Conservation (phyloP, 1,284 basidiomycete genomes). For the Melampsora larici-populina region DNA sequence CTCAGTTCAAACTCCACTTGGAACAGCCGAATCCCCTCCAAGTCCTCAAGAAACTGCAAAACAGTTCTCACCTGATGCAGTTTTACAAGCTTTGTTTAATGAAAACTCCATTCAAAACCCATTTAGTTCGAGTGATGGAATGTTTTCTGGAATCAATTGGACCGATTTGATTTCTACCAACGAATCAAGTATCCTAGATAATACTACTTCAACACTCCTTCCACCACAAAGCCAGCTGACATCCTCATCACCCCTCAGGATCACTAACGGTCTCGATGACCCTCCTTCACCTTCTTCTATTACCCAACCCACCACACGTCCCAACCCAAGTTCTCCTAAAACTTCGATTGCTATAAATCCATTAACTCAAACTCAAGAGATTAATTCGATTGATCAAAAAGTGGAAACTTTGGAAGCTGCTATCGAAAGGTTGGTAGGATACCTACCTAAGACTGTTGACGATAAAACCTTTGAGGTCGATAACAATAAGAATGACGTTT, state of each 20-base stretch:
- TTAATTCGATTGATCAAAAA: not conserved
- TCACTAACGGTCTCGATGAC: constrained; percentile 16
- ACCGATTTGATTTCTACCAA: constrained; percentile 11
- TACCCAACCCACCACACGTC: not conserved
- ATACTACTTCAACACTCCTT: not conserved
- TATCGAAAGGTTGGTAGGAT: constrained; percentile 29
- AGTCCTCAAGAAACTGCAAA: not conserved
- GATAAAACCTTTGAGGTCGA: not conserved
- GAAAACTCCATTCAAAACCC: not conserved
- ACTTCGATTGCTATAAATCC: too few relatives aligned
- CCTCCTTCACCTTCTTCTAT: not conserved
- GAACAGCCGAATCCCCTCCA: not conserved
- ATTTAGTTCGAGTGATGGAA: constrained; percentile 16
- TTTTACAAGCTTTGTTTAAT: constrained; percentile 25
- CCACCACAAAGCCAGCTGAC: not conserved
- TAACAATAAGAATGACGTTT: not conserved
- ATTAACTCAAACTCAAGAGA: constrained; percentile 5
- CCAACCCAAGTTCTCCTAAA: not conserved
- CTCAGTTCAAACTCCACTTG: not conserved
- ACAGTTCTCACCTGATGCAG: constrained; percentile 16
- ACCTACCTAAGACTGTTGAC: constrained; percentile 16
- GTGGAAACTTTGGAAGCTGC: constrained; percentile 32
- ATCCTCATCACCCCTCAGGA: constrained; percentile 27
- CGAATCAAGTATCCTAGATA: not conserved
- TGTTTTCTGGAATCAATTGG: constrained; percentile 27